phyloP scores from a whole-genome alignment of 2,329 filamentous ascomycete genomes.

The Beauveria asiatica region DNA sequence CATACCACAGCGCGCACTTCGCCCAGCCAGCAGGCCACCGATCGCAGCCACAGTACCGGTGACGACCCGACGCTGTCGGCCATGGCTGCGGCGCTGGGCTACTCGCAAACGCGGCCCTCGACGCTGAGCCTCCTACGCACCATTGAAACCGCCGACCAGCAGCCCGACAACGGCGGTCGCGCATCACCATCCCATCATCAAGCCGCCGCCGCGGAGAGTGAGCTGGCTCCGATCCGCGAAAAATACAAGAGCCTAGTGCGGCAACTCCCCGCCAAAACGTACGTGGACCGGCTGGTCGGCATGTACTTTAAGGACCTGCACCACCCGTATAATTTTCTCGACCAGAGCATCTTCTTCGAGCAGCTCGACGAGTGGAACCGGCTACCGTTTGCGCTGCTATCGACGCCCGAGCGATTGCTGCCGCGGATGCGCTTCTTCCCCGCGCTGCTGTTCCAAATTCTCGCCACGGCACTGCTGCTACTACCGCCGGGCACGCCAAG shows the following conservation, averaged over 20 bases:
- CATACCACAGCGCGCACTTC: not conserved
- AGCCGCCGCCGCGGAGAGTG: not conserved
- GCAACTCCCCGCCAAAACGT: conserved; percentile 45
- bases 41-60: not conserved
- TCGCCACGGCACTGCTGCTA: conserved; percentile 46
- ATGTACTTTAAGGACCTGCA: conserved; percentile 52
- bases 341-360: conserved; percentile 41
- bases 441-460: conserved; percentile 50
- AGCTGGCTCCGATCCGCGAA: conserved; percentile 33
- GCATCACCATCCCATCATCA: not conserved
- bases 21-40: not conserved
- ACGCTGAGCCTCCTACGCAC: conserved; percentile 47
- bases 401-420: conserved; percentile 40
- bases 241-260: conserved; percentile 51
- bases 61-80: conserved; percentile 28
- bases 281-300: conserved; percentile 45
- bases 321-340: conserved; percentile 49
- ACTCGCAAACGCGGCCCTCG: conserved; percentile 41
- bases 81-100: conserved; percentile 44
- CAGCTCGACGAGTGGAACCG: conserved; percentile 48
- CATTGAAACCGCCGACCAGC: conserved; percentile 38
- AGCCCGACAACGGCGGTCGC: conserved; percentile 18
- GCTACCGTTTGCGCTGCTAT: conserved; percentile 42
- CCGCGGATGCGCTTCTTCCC: conserved; percentile 48
- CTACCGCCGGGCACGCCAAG: conserved; percentile 37